A percentile compares a stretch with the other conserved stretches of the same genome.
These are phyloP conservation scores for Colletotrichum sp. DNA, from an alignment of 2,329 filamentous ascomycete species.

Conservation along the genomic window DNA sequence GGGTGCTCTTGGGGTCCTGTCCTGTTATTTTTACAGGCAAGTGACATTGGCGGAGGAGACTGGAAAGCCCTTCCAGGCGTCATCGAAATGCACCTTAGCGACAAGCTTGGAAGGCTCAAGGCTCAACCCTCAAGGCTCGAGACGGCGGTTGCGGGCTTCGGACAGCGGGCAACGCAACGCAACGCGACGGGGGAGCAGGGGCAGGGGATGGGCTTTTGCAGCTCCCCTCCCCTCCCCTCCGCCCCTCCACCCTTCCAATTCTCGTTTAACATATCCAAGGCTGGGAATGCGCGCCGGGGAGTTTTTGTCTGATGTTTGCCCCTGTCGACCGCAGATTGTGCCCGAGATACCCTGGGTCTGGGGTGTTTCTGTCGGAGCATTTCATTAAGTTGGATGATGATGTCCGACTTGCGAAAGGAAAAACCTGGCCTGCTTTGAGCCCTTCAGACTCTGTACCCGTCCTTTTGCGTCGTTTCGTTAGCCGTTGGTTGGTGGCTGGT, in stretches of 20 bases:
- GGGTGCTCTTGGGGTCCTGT: not conserved
- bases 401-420: conserved; percentile 1
- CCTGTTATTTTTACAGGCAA: not conserved
- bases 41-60: not conserved
- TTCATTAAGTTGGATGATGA: conserved; percentile 20
- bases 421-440: not conserved
- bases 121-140: not conserved
- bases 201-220: not conserved
- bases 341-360: conserved; percentile 13
- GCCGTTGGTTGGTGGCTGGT: not conserved
- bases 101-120: not conserved
- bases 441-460: not conserved
- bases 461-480: not conserved
- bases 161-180: not conserved
- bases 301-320: conserved; percentile 16
- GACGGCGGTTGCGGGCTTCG: not conserved
- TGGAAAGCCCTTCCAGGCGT: not conserved
- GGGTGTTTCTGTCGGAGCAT: conserved; percentile 19
- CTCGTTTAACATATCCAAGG: not conserved
- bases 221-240: not conserved
- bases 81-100: not conserved
- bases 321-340: conserved; percentile 6
- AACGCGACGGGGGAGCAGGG: not conserved
- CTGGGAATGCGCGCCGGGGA: conserved; percentile 11
- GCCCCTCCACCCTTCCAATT: not conserved